Evolutionary conservation across 345 rosid genomes (phyloP).

Genomic region (Salix dunnii): DNA sequence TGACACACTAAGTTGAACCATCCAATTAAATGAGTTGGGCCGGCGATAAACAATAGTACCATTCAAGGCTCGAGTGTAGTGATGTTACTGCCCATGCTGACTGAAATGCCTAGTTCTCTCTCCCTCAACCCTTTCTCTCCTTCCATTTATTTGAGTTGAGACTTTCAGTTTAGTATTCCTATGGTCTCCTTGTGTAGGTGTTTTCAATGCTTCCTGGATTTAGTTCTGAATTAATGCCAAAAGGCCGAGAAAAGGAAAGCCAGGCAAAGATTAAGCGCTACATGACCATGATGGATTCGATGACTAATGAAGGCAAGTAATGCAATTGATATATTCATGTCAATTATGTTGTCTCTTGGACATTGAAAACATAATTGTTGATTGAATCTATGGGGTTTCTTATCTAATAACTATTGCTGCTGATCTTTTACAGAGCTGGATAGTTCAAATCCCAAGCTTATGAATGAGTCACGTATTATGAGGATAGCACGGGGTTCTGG

Average conservation of each 20-base stretch:
- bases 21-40: too few relatives aligned
- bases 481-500: conserved; percentile 84
- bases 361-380: too few relatives aligned
- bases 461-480: conserved; percentile 73
- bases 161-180: background rate
- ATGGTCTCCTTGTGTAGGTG: conserved; percentile 42
- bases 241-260: conserved; percentile 91
- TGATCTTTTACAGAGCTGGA: conserved; percentile 57
- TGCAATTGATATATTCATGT: background rate
- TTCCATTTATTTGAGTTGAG: background rate
- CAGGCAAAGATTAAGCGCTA: conserved; percentile 90
- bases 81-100: too few relatives aligned
- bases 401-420: background rate
- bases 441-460: conserved; percentile 71
- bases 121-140: background rate
- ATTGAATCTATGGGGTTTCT: background rate
- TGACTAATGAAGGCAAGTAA: conserved; percentile 76
- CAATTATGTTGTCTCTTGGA: background rate
- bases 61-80: too few relatives aligned
- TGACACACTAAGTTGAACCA: too few relatives aligned
- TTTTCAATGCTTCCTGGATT: conserved; percentile 89
- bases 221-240: conserved; percentile 82
- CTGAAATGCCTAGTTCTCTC: too few relatives aligned
- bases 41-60: too few relatives aligned
- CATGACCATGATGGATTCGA: conserved; percentile 97